Evolutionary conservation across 495 filamentous ascomycete species (phyloP).

Genomic region (Letharia lupina): DNA sequence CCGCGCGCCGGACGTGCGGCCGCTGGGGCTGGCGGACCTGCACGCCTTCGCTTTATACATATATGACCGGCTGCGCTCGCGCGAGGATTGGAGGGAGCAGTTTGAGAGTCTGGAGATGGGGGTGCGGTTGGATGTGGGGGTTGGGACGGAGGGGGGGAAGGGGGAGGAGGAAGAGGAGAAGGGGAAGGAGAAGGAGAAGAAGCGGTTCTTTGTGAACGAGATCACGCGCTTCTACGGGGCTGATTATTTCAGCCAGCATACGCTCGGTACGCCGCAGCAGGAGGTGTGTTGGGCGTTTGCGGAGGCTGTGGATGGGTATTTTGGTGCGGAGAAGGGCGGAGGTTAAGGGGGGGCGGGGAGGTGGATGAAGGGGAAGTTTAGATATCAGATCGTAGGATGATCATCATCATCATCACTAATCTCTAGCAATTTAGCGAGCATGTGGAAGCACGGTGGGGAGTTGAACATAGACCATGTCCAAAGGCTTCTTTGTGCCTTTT

Average conservation of each 20-base stretch:
- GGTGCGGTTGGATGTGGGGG: not conserved
- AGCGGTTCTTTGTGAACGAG: slow-evolving; percentile 1
- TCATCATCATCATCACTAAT: not conserved
- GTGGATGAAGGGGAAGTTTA: not conserved
- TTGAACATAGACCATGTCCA: not conserved
- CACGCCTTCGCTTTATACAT: not conserved
- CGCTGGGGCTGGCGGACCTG: not conserved
- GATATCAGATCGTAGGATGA: not conserved
- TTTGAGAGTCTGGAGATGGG: not conserved
- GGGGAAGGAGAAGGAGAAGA: not conserved
- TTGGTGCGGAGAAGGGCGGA: not conserved
- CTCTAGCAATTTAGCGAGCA: not conserved
- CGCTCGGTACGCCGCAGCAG: not conserved
- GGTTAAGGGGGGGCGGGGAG: not conserved
- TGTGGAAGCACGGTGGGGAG: not conserved
- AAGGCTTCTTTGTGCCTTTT: not conserved
- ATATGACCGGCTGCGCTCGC: not conserved
- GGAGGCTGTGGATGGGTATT: slow-evolving; percentile 1
- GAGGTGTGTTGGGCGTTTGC: slow-evolving; percentile 4
- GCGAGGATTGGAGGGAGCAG: not conserved
- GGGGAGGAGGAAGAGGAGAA: not conserved
- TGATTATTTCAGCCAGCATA: not conserved
- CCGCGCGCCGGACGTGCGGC: not conserved
- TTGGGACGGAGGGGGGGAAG: not conserved
- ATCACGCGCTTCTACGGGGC: not conserved